Percentiles rank a stretch among this genome's conserved stretches.
phyloP scores from a whole-genome alignment of 2,329 filamentous ascomycete species.

The Alternaria burnsii region DNA sequence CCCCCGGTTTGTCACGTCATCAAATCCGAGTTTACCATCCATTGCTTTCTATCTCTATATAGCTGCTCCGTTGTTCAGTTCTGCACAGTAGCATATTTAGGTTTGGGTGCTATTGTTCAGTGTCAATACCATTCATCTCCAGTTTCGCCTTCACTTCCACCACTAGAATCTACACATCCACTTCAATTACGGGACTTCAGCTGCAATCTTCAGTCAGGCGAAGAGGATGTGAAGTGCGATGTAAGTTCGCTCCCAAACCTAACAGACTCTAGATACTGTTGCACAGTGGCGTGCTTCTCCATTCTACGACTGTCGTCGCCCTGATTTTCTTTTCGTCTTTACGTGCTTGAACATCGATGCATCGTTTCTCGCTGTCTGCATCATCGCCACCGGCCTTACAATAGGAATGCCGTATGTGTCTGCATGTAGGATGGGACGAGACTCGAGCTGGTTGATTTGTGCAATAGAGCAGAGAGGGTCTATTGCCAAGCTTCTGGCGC shows the following conservation, averaged over 20 bases:
- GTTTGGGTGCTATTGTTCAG: not conserved
- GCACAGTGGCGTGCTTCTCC: not conserved
- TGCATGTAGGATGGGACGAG: not conserved
- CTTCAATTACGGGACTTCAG: not conserved
- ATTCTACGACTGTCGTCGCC: not conserved
- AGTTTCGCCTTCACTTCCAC: not conserved
- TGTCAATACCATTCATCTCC: not conserved
- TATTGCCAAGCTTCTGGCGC: not conserved
- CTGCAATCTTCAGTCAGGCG: not conserved
- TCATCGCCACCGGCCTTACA: not conserved
- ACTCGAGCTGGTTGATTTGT: not conserved
- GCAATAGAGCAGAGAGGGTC: not conserved
- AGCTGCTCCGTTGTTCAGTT: not conserved
- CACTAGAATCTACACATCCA: not conserved
- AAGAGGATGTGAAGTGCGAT: not conserved
- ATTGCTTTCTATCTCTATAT: not conserved
- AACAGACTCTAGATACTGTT: too few relatives aligned
- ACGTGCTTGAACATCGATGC: not conserved
- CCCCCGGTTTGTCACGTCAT: not conserved
- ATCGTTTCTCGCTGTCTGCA: conserved; percentile 1
- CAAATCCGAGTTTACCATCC: not conserved
- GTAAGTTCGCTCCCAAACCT: not conserved
- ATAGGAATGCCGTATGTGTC: not conserved
- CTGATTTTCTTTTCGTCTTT: not conserved
- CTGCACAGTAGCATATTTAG: not conserved